Evolutionary conservation across 2,329 filamentous ascomycete species (phyloP).

Genomic region (Colletotrichum falcatum): DNA sequence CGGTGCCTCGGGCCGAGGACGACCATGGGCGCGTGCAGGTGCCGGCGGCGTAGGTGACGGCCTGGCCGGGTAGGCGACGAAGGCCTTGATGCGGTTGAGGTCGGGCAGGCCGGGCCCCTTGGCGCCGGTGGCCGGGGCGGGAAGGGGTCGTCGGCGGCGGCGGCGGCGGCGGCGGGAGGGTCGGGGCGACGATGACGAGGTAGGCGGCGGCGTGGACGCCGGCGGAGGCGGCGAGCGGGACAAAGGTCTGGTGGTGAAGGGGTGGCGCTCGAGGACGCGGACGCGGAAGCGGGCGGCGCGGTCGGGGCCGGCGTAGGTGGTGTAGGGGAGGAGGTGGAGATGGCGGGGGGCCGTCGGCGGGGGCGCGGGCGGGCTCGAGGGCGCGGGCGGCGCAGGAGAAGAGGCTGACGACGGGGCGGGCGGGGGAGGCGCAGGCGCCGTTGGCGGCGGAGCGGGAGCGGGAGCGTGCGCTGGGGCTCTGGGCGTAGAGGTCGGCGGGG

Average conservation of each 20-base stretch:
- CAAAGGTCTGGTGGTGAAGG: slow-evolving; percentile 96
- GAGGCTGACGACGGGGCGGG: slow-evolving; percentile 81
- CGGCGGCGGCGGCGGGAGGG: slow-evolving; percentile 55
- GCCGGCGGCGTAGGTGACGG: slow-evolving; percentile 90
- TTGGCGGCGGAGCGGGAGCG: no score
- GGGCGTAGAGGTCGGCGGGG: slow-evolving; percentile 77
- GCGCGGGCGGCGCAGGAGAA: slow-evolving; percentile 83
- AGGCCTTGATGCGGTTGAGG: slow-evolving; percentile 76
- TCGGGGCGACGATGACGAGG: slow-evolving; percentile 90
- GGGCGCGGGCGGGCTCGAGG: slow-evolving; percentile 48
- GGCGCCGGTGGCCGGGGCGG: slow-evolving; percentile 44
- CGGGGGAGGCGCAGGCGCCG: no score
- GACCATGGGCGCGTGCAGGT: slow-evolving; percentile 98
- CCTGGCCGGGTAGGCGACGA: slow-evolving; percentile 82
- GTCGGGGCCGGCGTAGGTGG: slow-evolving; percentile 27
- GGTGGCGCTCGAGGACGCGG: slow-evolving; percentile 86
- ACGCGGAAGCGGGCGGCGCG: slow-evolving; percentile 67
- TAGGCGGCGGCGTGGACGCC: slow-evolving; percentile 63
- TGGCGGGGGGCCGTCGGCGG: slow-evolving; percentile 20
- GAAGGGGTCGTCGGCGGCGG: slow-evolving; percentile 57
- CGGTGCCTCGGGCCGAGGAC: slow-evolving; percentile 73
- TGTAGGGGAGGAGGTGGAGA: slow-evolving; percentile 40
- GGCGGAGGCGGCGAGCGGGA: slow-evolving; percentile 72
- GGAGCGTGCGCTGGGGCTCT: slow-evolving; percentile 73
- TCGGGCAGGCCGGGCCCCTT: slow-evolving; percentile 76